Evolutionary conservation across 2,329 filamentous ascomycete genomes (phyloP).

Genomic region (Hymenotorrendiella dingleyae): DNA sequence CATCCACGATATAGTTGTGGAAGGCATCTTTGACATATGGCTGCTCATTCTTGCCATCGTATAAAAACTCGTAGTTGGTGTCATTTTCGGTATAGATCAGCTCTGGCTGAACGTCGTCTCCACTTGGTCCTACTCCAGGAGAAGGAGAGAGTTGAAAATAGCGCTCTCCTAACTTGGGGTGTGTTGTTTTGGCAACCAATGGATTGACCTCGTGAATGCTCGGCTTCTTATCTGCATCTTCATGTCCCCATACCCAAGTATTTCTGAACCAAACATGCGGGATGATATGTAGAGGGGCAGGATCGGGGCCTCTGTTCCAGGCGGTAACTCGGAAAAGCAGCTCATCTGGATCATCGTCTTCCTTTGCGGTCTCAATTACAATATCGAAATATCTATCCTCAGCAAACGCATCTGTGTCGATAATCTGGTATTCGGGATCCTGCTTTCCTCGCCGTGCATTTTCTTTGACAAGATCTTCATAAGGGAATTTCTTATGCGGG

Average conservation of each 20-base stretch:
- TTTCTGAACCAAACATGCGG: slow-evolving; percentile 97
- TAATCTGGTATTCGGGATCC: slow-evolving; percentile 85
- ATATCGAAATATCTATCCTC: slow-evolving; percentile 96
- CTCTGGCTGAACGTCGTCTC: slow-evolving; percentile 77
- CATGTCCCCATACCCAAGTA: slow-evolving; percentile 91
- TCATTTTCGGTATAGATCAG: slow-evolving; percentile 95
- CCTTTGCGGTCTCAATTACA: slow-evolving; percentile 93
- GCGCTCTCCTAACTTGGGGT: slow-evolving; percentile 74
- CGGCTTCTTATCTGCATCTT: slow-evolving; percentile 70
- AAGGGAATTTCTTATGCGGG: slow-evolving; percentile 85
- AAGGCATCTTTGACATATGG: slow-evolving; percentile 94
- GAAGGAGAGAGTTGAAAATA: slow-evolving; percentile 85
- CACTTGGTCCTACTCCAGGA: slow-evolving; percentile 71
- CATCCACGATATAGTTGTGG: slow-evolving; percentile 78
- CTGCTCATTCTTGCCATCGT: slow-evolving; percentile 70
- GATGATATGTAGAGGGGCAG: slow-evolving; percentile 86
- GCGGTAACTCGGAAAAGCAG: slow-evolving; percentile 90
- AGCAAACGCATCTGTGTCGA: slow-evolving; percentile 83
- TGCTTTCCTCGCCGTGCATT: slow-evolving; percentile 71
- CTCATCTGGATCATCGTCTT: slow-evolving; percentile 85
- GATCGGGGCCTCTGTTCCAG: slow-evolving; percentile 89
- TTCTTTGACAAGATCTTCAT: slow-evolving; percentile 78
- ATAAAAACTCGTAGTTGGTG: slow-evolving; percentile 76
- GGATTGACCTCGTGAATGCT: slow-evolving; percentile 62
- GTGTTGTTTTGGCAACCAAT: slow-evolving; percentile 68